Evolutionary conservation across 768 basidiomycete species (phyloP).

Genomic region (Tylopilus cervinicoccineus): DNA sequence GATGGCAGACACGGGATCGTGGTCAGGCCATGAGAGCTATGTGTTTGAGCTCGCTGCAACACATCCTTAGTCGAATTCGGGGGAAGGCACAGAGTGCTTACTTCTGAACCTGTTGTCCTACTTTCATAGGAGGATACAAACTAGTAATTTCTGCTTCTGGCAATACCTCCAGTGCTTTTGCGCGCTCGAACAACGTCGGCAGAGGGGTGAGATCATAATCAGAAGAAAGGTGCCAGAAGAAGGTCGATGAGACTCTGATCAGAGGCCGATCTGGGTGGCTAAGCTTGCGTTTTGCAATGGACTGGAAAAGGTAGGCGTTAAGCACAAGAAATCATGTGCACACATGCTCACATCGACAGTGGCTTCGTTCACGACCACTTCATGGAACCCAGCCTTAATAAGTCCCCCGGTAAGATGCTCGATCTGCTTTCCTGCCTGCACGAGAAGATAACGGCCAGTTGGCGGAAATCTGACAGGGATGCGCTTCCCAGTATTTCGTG

Average conservation of each 20-base stretch:
- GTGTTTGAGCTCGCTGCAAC: constrained; percentile 67
- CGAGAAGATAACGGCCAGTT: constrained; percentile 76
- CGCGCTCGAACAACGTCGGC: constrained; percentile 46
- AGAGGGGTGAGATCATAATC: constrained; percentile 75
- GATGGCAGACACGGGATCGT: constrained; percentile 10
- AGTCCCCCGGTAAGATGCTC: constrained; percentile 83
- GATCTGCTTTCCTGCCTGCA: constrained; percentile 95
- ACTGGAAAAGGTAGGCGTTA: constrained; percentile 34
- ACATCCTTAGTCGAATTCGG: constrained; percentile 6
- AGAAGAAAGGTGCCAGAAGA: constrained; percentile 93
- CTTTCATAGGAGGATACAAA: constrained; percentile 72
- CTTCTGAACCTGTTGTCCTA: constrained; percentile 87
- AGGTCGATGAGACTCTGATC: constrained; percentile 94
- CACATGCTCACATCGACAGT: constrained; percentile 57
- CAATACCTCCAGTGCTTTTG: constrained; percentile 42
- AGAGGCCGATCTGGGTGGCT: constrained; percentile 73
- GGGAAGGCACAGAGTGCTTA: constrained; percentile 32
- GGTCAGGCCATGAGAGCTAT: constrained; percentile 74
- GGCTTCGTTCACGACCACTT: constrained; percentile 84
- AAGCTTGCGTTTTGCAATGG: constrained; percentile 55
- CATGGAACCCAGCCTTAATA: constrained; percentile 91
- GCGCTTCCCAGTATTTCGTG: constrained; percentile 86
- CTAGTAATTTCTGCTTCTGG: constrained; percentile 22
- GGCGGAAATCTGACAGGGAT: constrained; percentile 84
- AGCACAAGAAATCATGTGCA: not conserved